Evolutionary conservation across 768 basidiomycete species (phyloP).

Genomic region (Phanerodontia chrysosporium): DNA sequence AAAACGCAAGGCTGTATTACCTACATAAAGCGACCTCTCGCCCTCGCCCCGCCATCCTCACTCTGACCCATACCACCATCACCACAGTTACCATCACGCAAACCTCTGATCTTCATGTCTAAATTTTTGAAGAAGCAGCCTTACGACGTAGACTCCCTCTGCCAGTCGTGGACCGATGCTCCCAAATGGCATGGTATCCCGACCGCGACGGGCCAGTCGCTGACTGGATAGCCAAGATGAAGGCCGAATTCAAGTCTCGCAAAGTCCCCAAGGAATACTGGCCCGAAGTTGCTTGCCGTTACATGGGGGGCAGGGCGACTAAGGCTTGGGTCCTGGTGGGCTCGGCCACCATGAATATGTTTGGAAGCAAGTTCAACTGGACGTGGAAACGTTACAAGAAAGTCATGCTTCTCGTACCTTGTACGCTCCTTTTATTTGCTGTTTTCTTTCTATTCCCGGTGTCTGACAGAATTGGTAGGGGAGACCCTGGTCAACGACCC

Average conservation of each 20-base stretch:
- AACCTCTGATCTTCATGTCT: background rate
- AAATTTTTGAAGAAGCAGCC: constrained; percentile 64
- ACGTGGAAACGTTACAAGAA: constrained; percentile 77
- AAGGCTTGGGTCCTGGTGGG: constrained; percentile 64
- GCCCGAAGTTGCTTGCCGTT: constrained; percentile 76
- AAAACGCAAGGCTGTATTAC: background rate
- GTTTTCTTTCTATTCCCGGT: background rate
- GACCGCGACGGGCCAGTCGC: constrained; percentile 67
- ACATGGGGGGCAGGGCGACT: constrained; percentile 64
- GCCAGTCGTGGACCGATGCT: constrained; percentile 57
- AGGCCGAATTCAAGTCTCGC: constrained; percentile 59
- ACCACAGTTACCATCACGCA: background rate
- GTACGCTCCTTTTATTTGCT: constrained; percentile 36
- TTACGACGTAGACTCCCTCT: constrained; percentile 66
- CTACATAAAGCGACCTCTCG: background rate
- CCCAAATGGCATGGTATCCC: constrained; percentile 63
- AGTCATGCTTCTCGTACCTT: constrained; percentile 76
- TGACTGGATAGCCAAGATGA: constrained; percentile 69
- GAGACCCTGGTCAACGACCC: background rate
- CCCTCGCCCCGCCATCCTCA: background rate
- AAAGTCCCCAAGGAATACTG: constrained; percentile 75
- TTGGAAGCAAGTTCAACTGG: constrained; percentile 76
- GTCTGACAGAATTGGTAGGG: background rate
- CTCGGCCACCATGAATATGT: constrained; percentile 63
- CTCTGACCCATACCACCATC: background rate